Conservation (phyloP, 805 yeast genomes). For the Torulaspora indica region DNA sequence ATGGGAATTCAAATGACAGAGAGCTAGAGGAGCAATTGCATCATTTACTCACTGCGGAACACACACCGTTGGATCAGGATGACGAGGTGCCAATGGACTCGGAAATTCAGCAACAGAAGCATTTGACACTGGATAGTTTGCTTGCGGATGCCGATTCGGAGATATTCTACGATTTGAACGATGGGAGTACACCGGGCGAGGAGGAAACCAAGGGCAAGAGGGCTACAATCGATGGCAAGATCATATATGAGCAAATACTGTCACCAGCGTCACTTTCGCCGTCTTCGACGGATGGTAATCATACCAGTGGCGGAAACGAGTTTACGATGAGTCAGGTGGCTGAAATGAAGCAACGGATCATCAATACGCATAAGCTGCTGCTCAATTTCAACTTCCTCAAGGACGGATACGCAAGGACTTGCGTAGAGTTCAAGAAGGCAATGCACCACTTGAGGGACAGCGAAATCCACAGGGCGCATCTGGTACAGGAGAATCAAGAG, state of each 20-base stretch:
- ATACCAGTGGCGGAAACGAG: conserved; percentile 21
- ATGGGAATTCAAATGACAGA: conserved; percentile 9
- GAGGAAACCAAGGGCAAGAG: conserved; percentile 4
- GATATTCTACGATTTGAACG: conserved; percentile 16
- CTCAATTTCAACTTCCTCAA: conserved; percentile 33
- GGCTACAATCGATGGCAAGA: conserved; percentile 5
- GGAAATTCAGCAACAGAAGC: conserved; percentile 17
- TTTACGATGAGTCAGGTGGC: conserved; percentile 32
- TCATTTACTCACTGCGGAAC: conserved; percentile 19
- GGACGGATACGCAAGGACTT: conserved; percentile 34
- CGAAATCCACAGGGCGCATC: conserved; percentile 37
- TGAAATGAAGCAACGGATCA: conserved; percentile 33
- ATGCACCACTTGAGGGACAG: conserved; percentile 36
- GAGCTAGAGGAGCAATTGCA: conserved; percentile 24
- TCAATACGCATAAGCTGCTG: conserved; percentile 34
- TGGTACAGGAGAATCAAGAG: conserved; percentile 38
- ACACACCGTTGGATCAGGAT: conserved; percentile 4
- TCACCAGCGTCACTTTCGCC: conserved; percentile 39
- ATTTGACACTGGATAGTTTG: conserved; percentile 25
- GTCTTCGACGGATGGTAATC: conserved; percentile 23
- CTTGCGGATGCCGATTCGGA: conserved; percentile 15
- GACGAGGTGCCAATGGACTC: conserved; percentile 12
- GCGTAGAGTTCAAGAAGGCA: conserved; percentile 34
- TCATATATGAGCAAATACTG: conserved; percentile 22
- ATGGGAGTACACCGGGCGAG: conserved; percentile 6